phyloP scores from a whole-genome alignment of 192 early-diverging fungal genomes.

The Umbelopsis sp. region DNA sequence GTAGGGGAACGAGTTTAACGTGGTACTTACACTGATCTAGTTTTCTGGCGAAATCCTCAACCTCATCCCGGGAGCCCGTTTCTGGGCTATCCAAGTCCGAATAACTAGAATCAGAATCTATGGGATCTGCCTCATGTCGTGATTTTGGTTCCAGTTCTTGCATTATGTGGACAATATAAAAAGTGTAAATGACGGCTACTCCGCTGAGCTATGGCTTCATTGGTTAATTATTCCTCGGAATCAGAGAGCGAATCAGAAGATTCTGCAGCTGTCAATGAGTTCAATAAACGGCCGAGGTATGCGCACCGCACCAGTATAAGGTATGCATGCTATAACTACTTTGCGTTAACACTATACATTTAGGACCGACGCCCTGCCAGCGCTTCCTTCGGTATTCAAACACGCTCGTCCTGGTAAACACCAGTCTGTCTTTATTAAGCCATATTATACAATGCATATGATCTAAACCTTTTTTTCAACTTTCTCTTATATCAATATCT shows the following conservation, averaged over 20 bases:
- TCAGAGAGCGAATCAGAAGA: slow-evolving; percentile 9
- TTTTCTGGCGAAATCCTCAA: not conserved
- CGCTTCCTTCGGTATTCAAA: slow-evolving; percentile 1
- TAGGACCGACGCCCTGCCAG: not conserved
- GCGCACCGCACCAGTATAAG: too few relatives aligned
- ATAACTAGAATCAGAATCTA: not conserved
- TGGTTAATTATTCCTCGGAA: slow-evolving; percentile 8
- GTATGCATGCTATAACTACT: too few relatives aligned
- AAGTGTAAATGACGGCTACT: not conserved
- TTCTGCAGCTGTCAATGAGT: not conserved
- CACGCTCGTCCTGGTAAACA: not conserved
- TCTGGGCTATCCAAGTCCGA: not conserved
- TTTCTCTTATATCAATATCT: too few relatives aligned
- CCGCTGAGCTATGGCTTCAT: slow-evolving; percentile 8
- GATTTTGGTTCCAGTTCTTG: not conserved
- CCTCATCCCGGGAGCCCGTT: not conserved
- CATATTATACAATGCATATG: not conserved
- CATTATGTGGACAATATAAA: not conserved
- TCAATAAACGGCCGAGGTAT: not conserved
- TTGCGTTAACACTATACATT: too few relatives aligned
- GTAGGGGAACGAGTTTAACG: not conserved
- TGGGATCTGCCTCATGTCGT: not conserved
- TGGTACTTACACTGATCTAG: not conserved
- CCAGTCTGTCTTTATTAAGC: too few relatives aligned
- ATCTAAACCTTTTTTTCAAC: not conserved